Percentiles rank a stretch among this genome's conserved stretches.
These are phyloP conservation scores for Staphylotrichum longicolle DNA, from an alignment of 495 filamentous ascomycete species.

Conservation along the genomic window DNA sequence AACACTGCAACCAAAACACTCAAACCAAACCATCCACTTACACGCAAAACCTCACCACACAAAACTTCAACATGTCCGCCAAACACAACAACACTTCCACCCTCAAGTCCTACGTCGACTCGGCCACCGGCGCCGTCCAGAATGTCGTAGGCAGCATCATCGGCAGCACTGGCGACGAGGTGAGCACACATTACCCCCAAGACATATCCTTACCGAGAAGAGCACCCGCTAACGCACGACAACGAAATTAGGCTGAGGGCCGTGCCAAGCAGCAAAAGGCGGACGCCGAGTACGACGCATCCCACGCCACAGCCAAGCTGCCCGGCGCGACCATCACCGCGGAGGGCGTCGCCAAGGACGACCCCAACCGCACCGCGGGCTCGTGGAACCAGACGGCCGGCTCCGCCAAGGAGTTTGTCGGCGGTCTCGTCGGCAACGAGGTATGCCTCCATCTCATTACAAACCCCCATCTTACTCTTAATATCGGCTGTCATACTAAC, in stretches of 20 bases:
- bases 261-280: constrained; percentile 59
- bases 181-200: not conserved
- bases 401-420: constrained; percentile 77
- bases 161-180: constrained; percentile 66
- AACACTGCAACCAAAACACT: not conserved
- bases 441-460: constrained; percentile 30
- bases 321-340: constrained; percentile 66
- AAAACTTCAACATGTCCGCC: constrained; percentile 56
- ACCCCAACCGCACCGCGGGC: constrained; percentile 67
- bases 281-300: constrained; percentile 62
- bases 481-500: not conserved
- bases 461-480: too few relatives aligned
- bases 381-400: constrained; percentile 86
- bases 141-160: constrained; percentile 68
- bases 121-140: constrained; percentile 70
- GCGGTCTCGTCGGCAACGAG: constrained; percentile 72
- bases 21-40: not conserved
- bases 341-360: constrained; percentile 67
- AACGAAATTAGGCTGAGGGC: constrained; percentile 42
- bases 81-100: constrained; percentile 60
- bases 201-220: not conserved
- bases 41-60: constrained; percentile 15
- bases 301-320: constrained; percentile 68
- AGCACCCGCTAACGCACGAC: constrained; percentile 1
- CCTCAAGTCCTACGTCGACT: constrained; percentile 76